These are phyloP conservation scores for Podospora appendiculata DNA, from an alignment of 495 filamentous ascomycete genomes.

Conservation along the genomic window DNA sequence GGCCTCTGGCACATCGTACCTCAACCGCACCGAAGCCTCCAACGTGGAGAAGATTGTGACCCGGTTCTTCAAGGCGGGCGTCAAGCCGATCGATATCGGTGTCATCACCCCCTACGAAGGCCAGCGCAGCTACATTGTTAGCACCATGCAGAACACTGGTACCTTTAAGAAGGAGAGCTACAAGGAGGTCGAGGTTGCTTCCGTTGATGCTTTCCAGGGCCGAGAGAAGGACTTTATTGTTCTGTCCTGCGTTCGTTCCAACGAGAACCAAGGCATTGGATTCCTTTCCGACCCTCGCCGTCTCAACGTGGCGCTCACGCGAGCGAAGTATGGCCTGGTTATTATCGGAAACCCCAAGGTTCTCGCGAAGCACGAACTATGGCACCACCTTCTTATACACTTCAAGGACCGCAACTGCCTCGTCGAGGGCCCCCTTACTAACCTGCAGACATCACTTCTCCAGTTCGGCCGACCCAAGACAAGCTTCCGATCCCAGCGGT, in stretches of 20 bases:
- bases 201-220: constrained; percentile 97
- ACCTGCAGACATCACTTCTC: constrained; percentile 86
- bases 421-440: constrained; percentile 93
- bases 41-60: constrained; percentile 98
- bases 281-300: constrained; percentile 98
- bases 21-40: constrained; percentile 93
- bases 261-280: constrained; percentile 98
- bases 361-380: constrained; percentile 92
- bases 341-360: constrained; percentile 99
- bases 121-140: constrained; percentile 96
- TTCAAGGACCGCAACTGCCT: constrained; percentile 97
- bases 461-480: constrained; percentile 94
- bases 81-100: constrained; percentile 84
- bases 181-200: constrained; percentile 98
- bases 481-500: constrained; percentile 82
- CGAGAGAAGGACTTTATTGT: constrained; percentile 99
- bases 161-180: constrained; percentile 98
- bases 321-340: constrained; percentile 91
- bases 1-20: constrained; percentile 93
- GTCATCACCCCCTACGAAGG: constrained; percentile 99
- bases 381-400: constrained; percentile 92
- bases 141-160: constrained; percentile 95
- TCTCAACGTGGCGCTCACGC: constrained; percentile 96
- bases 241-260: constrained; percentile 94
- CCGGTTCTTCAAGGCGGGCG: constrained; percentile 98